These are phyloP conservation scores for Pezicula radicicola DNA, from an alignment of 2,329 filamentous ascomycete genomes.

Conservation along the genomic window DNA sequence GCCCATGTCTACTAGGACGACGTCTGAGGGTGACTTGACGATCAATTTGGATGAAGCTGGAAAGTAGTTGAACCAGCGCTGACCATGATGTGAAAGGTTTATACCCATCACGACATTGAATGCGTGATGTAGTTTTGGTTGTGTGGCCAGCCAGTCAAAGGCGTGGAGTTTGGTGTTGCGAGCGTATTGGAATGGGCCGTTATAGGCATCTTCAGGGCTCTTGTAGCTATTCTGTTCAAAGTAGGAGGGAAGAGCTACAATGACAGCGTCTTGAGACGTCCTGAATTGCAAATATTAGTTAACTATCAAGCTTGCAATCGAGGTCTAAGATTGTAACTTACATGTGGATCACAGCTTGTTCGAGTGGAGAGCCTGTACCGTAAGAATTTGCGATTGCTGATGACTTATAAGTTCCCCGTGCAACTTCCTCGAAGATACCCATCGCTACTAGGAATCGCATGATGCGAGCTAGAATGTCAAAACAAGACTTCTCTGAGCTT, in stretches of 20 bases:
- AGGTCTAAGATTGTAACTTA: too few relatives aligned
- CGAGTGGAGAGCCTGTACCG: slow-evolving; percentile 1
- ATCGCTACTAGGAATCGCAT: slow-evolving; percentile 11
- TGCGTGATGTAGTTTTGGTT: slow-evolving; percentile 8
- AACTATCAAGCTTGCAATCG: too few relatives aligned
- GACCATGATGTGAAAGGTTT: too few relatives aligned
- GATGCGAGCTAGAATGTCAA: slow-evolving; percentile 3
- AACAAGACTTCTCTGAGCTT: too few relatives aligned
- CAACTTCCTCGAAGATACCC: slow-evolving; percentile 5
- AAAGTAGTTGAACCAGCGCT: slow-evolving; percentile 9
- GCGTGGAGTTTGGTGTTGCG: slow-evolving; percentile 7
- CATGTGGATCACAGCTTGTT: slow-evolving; percentile 2
- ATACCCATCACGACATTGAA: slow-evolving; percentile 12
- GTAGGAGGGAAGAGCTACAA: slow-evolving; percentile 6
- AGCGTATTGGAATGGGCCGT: slow-evolving; percentile 12
- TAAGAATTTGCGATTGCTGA: slow-evolving; percentile 1
- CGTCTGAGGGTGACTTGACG: neutral
- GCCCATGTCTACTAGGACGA: slow-evolving; percentile 9
- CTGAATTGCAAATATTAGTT: neutral
- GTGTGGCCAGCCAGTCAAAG: slow-evolving; percentile 11
- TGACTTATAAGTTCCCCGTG: neutral
- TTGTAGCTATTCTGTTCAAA: slow-evolving; percentile 7
- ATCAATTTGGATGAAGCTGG: slow-evolving; percentile 5
- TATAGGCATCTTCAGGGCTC: slow-evolving; percentile 7
- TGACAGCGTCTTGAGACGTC: neutral